Evolutionary conservation across 225 moss, liverwort and hornwort species (phyloP).

Genomic region (Physcomitrium patens): DNA sequence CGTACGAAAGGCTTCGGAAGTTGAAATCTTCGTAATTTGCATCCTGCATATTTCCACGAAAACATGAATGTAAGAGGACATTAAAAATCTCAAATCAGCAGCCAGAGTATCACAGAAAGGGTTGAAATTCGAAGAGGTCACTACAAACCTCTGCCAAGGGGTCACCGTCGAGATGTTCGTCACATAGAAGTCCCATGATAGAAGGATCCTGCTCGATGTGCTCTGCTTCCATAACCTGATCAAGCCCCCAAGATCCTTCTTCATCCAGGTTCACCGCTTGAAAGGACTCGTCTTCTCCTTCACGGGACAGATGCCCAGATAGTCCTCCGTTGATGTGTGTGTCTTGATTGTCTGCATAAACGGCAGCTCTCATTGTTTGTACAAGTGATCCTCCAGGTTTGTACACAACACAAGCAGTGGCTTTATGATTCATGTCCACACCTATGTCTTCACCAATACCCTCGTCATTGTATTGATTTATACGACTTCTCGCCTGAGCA

Average conservation of each 20-base stretch:
- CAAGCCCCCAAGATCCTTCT: slow-evolving; percentile 46
- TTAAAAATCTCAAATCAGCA: background rate
- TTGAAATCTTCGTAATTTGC: slow-evolving; percentile 44
- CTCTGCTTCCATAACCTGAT: slow-evolving; percentile 25
- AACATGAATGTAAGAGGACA: background rate
- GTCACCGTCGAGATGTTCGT: slow-evolving; percentile 25
- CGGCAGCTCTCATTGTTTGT: slow-evolving; percentile 19
- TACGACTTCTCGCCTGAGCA: slow-evolving; percentile 27
- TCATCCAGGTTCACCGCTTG: slow-evolving; percentile 59
- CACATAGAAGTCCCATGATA: background rate
- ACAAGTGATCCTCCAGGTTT: slow-evolving; percentile 30
- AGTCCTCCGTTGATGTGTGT: slow-evolving; percentile 27
- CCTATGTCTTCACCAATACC: slow-evolving; percentile 18
- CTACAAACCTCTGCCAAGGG: slow-evolving; percentile 27
- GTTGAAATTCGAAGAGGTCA: no score
- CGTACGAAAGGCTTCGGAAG: slow-evolving; percentile 56
- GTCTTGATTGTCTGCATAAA: slow-evolving; percentile 23
- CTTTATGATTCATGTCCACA: slow-evolving; percentile 41
- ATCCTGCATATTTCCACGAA: slow-evolving; percentile 39
- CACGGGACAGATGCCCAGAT: slow-evolving; percentile 43
- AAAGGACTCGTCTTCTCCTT: slow-evolving; percentile 61
- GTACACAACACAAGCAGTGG: slow-evolving; percentile 24
- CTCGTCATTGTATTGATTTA: slow-evolving; percentile 25
- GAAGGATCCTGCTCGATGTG: slow-evolving; percentile 33
- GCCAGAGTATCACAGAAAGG: no score